phyloP scores from a whole-genome alignment of 306 rosid genomes.

The Betula pendula region DNA sequence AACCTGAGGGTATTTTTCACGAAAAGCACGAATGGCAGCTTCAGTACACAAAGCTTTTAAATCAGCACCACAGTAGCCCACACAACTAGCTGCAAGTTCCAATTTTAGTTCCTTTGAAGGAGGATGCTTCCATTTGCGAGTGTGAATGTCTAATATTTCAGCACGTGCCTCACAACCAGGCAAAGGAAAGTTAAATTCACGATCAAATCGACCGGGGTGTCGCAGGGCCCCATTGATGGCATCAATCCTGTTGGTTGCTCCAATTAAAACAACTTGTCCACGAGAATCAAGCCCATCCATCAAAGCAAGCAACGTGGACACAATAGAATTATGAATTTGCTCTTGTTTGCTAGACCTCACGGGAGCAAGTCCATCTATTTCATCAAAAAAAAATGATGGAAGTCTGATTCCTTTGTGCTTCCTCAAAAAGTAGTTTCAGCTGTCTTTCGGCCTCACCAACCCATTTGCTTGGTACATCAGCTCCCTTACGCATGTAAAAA shows the following conservation, averaged over 20 bases:
- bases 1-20: constrained; percentile 94
- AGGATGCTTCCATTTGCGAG: constrained; percentile 96
- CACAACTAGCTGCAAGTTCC: constrained; percentile 98
- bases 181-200: constrained; percentile 88
- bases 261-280: constrained; percentile 97
- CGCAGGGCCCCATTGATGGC: constrained; percentile 99
- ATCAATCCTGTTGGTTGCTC: constrained; percentile 98
- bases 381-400: constrained; percentile 96
- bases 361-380: constrained; percentile 98
- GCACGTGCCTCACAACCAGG: constrained; percentile 98
- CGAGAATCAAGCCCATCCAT: constrained; percentile 99
- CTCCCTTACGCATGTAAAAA: constrained; percentile 99
- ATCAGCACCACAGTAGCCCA: constrained; percentile 99
- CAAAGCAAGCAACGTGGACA: constrained; percentile 97
- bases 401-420: constrained; percentile 98
- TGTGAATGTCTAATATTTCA: constrained; percentile 88
- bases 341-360: constrained; percentile 99
- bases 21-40: constrained; percentile 98
- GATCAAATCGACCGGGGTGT: constrained; percentile 98
- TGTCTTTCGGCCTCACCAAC: constrained; percentile 99
- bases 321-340: constrained; percentile 98
- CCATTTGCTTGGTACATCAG: constrained; percentile 97
- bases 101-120: constrained; percentile 68
- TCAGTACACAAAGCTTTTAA: constrained; percentile 96
- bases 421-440: constrained; percentile 94